Percentiles rank a stretch among this genome's conserved stretches.
Conservation (phyloP, 306 rosid species). For the cucumber (Cucumis sativus) region Cucumber_9930_V3 NC_026658.2:22791001-22791500, state of each 20-base stretch:
- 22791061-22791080: conserved; percentile 72
- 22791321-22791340: conserved; percentile 82
- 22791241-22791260: conserved; percentile 43
- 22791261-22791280: conserved; percentile 31
- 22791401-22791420: conserved; percentile 69
- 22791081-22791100: conserved; percentile 85
- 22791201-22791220: conserved; percentile 59
- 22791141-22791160: conserved; percentile 65
- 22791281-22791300: conserved; percentile 84
- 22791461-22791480: conserved; percentile 95
- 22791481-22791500: conserved; percentile 96
- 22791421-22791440: conserved; percentile 74
- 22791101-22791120: conserved; percentile 77
- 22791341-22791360: conserved; percentile 62
- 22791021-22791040: conserved; percentile 95
- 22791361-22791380: conserved; percentile 90
- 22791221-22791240: conserved; percentile 54
- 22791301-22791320: conserved; percentile 46
- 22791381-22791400: conserved; percentile 86
- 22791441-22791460: conserved; percentile 74
- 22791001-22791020: conserved; percentile 87
- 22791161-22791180: conserved; percentile 44
- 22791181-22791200: conserved; percentile 41
- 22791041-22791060: conserved; percentile 74
- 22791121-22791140: conserved; percentile 81